Conservation (phyloP, 176 grass and related monocot species). For the Pharus latifolius region DNA sequence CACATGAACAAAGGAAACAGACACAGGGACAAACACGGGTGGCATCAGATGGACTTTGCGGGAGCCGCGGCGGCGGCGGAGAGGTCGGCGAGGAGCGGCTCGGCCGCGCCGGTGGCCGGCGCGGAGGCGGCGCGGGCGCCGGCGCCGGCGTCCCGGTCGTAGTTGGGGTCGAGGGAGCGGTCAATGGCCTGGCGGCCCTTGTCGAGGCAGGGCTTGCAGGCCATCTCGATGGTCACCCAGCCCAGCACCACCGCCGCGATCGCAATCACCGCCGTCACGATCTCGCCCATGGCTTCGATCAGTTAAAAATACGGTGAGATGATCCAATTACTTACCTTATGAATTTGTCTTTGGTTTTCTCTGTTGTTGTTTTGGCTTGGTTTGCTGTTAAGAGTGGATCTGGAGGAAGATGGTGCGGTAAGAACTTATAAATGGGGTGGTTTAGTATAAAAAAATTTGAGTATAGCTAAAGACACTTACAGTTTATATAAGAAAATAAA, state of each 20-base stretch:
- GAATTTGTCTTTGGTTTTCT: too few relatives aligned
- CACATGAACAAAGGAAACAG: background rate
- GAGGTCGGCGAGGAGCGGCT: constrained; percentile 40
- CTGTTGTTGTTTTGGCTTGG: too few relatives aligned
- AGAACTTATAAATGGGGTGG: too few relatives aligned
- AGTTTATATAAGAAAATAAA: too few relatives aligned
- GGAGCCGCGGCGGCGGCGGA: constrained; percentile 8
- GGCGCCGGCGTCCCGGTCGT: constrained; percentile 54
- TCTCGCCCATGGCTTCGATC: constrained; percentile 46
- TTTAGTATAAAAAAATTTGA: too few relatives aligned
- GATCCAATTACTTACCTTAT: background rate
- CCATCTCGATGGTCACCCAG: constrained; percentile 90
- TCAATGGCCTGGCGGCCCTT: constrained; percentile 77
- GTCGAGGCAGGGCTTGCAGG: constrained; percentile 92
- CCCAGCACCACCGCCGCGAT: constrained; percentile 76
- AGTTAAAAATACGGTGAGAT: background rate
- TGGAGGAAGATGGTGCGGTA: constrained; percentile 2
- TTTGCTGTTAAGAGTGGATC: background rate
- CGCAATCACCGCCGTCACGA: constrained; percentile 65
- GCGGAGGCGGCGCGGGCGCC: background rate
- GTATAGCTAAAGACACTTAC: too few relatives aligned
- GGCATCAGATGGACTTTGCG: constrained; percentile 35
- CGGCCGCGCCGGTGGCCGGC: constrained; percentile 9
- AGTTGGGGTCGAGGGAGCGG: constrained; percentile 62
- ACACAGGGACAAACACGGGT: background rate